A percentile compares a stretch with the other conserved stretches of the same genome.
Evolutionary conservation across 2,329 filamentous ascomycete genomes (phyloP).

Genomic region (Beauveria scarabaeidicola): DNA sequence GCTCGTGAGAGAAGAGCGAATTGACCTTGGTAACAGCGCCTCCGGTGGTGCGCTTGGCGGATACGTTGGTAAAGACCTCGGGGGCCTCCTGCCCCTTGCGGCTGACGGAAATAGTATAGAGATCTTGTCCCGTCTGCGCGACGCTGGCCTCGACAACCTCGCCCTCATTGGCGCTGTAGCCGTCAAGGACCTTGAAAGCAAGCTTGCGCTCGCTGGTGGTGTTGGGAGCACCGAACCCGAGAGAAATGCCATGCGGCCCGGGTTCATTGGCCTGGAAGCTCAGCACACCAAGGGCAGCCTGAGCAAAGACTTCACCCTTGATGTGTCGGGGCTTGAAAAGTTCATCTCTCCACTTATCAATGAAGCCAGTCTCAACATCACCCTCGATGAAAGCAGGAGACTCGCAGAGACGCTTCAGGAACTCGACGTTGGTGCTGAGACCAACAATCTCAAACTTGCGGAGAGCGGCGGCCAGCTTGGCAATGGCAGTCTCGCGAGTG

Average conservation of each 20-base stretch:
- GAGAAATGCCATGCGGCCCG: constrained; percentile 38
- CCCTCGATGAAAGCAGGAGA: constrained; percentile 76
- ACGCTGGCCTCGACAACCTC: constrained; percentile 48
- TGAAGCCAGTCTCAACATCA: constrained; percentile 92
- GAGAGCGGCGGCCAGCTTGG: constrained; percentile 71
- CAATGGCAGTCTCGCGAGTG: constrained; percentile 70
- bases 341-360: constrained; percentile 74
- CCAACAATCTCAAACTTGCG: constrained; percentile 89
- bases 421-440: constrained; percentile 91
- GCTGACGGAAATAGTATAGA: constrained; percentile 38
- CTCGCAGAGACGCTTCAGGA: constrained; percentile 78
- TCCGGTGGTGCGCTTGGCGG: constrained; percentile 28
- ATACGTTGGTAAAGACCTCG: constrained; percentile 36
- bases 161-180: constrained; percentile 53
- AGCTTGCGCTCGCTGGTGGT: constrained; percentile 38
- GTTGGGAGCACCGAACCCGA: constrained; percentile 45
- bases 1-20: constrained; percentile 69
- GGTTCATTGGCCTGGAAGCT: constrained; percentile 35
- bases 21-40: constrained; percentile 24
- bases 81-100: constrained; percentile 32
- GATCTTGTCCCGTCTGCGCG: constrained; percentile 37
- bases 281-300: constrained; percentile 74
- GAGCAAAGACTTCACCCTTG: constrained; percentile 68
- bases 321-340: constrained; percentile 60
- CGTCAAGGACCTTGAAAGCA: constrained; percentile 50